A percentile compares a stretch with the other conserved stretches of the same genome.
Conservation (phyloP, 805 yeast genomes). For the Ogataea glucozyma region DNA sequence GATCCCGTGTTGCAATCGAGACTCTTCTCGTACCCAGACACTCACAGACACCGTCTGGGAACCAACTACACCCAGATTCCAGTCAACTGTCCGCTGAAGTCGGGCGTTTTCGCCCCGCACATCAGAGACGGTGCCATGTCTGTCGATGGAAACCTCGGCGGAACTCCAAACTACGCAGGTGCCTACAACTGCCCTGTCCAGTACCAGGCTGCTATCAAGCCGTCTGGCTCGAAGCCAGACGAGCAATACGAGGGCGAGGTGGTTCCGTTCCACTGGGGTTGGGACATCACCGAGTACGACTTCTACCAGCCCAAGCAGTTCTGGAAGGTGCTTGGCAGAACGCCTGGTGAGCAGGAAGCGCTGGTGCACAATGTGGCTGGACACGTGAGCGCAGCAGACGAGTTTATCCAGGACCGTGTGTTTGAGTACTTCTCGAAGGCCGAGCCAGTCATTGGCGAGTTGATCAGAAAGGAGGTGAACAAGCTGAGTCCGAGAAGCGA, state of each 20-base stretch:
- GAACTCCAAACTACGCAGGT: constrained; percentile 71
- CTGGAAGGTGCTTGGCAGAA: constrained; percentile 75
- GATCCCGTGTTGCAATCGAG: constrained; percentile 85
- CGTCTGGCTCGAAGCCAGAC: constrained; percentile 30
- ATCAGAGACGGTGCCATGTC: constrained; percentile 82
- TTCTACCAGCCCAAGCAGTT: constrained; percentile 74
- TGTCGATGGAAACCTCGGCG: constrained; percentile 70
- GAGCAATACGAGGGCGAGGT: constrained; percentile 38
- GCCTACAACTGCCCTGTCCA: constrained; percentile 52
- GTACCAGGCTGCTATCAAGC: constrained; percentile 41
- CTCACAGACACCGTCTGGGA: constrained; percentile 81
- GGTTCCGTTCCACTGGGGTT: constrained; percentile 80
- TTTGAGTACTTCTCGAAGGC: constrained; percentile 76
- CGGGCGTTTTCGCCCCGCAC: constrained; percentile 61
- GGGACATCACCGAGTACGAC: constrained; percentile 61
- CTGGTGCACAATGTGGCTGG: constrained; percentile 82
- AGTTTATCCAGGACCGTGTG: constrained; percentile 76
- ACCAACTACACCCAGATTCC: constrained; percentile 81
- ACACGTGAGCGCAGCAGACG: constrained; percentile 69
- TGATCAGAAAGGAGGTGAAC: constrained; percentile 63
- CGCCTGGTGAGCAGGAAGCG: constrained; percentile 80
- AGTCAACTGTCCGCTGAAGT: constrained; percentile 78
- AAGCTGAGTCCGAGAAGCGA: constrained; percentile 48
- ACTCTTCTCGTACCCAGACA: constrained; percentile 80
- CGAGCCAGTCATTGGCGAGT: constrained; percentile 62